Base-by-base conservation (phyloP, 2,329 filamentous ascomycete genomes). In the Chrysoporthe puriensis region DNA sequence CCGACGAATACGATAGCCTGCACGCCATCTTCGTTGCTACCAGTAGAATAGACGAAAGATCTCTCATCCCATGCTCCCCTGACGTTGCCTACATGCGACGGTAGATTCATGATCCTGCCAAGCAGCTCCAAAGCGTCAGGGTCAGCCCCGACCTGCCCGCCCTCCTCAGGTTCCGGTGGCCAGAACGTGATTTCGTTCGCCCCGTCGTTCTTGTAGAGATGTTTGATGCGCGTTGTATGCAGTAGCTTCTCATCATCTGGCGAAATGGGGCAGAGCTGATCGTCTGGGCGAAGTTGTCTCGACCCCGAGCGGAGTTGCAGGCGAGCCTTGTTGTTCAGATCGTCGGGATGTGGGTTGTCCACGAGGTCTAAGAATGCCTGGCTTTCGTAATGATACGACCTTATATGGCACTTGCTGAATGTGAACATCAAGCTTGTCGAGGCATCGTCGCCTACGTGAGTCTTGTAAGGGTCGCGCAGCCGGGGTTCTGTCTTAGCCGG, bases 361-460 rank as follows among this genome's bases (percentile, higher is more conserved):
- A 90, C 83, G 0, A 91, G 74, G 71, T 91, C 89, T 5, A 91
- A 64, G 72, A 87, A 90, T 0, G 87, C 81, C 32, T 80, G 80
- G 69, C 83, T 83, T 1, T 81, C 78, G 14, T 80, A 75, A 62
- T 85, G 82, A 73, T 91, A 91, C 3, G 82, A 80, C 34, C 85
- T 81, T 57, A 88, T 76, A 56, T 84, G 83, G 13, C 85, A 88
- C 64, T 84, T 82, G 48, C 82, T 81, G 11, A 88, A 78, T 6
- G 85, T 84, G 62, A 86, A 84, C 4, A 82, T 77, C 16, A 77
- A 74, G 4, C 73, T 74, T 1, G 77, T 75, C 0, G 78, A 76
- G 8, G 79, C 80, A 58, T 83, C 79, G 62, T 85, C 82, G 1
- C 83, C 82, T 0, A 72, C 78, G 71, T 90, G 88, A 1, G 85